Evolutionary conservation across 2,329 filamentous ascomycete genomes (phyloP), one percentile per base, ranked within the genome.

Genomic region (Lomentospora prolificans): DNA sequence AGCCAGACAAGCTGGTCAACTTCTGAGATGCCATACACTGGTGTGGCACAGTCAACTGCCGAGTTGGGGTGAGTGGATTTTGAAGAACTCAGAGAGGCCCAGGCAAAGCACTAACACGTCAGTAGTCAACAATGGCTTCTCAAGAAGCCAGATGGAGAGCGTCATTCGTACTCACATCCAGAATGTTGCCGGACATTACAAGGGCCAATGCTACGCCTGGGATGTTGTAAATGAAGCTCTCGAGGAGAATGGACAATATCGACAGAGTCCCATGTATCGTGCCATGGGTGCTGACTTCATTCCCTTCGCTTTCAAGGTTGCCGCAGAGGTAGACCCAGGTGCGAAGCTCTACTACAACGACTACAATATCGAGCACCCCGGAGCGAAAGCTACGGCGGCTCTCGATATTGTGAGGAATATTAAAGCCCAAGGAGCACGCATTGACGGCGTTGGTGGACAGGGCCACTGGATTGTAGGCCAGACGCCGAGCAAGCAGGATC

Each of bases 221-320:
- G 82, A 86, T 56, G 82, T 86, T 0, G 75, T 84, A n/a, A 86
- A 82, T 61, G 78, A 83, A 66, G 76, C 75, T 8, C 72, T 82
- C 56, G 74, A 80, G 55, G 79, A 82, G 57, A 74, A 79, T 63
- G 77, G 77, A 19, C 73, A 70, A 0, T 76, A 70, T 61, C 70
- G 76, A 56, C 62, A 72, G 57, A 69, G 66, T 31, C 67, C 80
- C 51, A 82, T 77, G 68, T 75, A 76, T 64, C 64, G 74, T 22
- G 70, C 73, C 19, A 72, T 82, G 19, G 79, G 79, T 3, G 68
- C 71, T 19, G 70, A 72, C 8, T 84, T 78, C 65, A 73, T 83
- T 62, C 70, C 71, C 51, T 68, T 77, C 17, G 78, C 79, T 1
- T 82, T 82, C 66, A 60, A 64, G 4, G 72, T 73, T 3, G 74